phyloP scores from a whole-genome alignment of 2,329 filamentous ascomycete genomes.

The Aspergillus ochraceus region DNA sequence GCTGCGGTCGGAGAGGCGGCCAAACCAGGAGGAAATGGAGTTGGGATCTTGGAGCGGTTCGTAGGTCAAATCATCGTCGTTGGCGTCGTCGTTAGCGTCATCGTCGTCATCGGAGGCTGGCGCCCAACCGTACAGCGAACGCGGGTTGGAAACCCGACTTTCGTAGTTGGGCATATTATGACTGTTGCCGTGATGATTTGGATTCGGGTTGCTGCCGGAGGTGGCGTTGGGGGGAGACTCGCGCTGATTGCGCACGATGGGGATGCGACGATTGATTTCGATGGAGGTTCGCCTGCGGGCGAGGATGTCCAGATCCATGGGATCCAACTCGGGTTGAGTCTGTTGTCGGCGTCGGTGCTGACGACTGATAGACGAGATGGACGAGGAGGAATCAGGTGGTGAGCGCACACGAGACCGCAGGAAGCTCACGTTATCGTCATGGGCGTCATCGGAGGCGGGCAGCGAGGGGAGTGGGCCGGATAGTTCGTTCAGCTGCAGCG shows the following conservation, averaged over 20 bases:
- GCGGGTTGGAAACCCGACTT: conserved; percentile 53
- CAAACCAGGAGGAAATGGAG: conserved; percentile 29
- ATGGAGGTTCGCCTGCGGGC: conserved; percentile 28
- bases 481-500: conserved; percentile 10
- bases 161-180: conserved; percentile 54
- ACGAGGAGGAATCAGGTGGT: conserved; percentile 28
- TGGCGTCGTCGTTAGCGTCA: conserved; percentile 14
- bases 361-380: conserved; percentile 27
- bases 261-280: conserved; percentile 46
- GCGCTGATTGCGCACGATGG: conserved; percentile 36
- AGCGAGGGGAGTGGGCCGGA: conserved; percentile 34
- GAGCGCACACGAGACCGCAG: conserved; percentile 43
- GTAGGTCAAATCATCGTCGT: conserved; percentile 26
- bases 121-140: conserved; percentile 62
- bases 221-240: conserved; percentile 44
- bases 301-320: conserved; percentile 39
- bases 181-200: background rate
- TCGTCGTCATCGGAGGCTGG: conserved; percentile 46
- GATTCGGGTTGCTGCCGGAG: background rate
- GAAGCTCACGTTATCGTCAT: conserved; percentile 53
- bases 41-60: conserved; percentile 30
- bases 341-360: conserved; percentile 34
- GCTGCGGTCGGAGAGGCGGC: conserved; percentile 27
- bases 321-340: conserved; percentile 26
- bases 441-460: conserved; percentile 46